Evolutionary conservation across 2,329 filamentous ascomycete genomes (phyloP), one percentile per base, ranked within the genome.

Genomic region (Hansfordia pulvinata): DNA sequence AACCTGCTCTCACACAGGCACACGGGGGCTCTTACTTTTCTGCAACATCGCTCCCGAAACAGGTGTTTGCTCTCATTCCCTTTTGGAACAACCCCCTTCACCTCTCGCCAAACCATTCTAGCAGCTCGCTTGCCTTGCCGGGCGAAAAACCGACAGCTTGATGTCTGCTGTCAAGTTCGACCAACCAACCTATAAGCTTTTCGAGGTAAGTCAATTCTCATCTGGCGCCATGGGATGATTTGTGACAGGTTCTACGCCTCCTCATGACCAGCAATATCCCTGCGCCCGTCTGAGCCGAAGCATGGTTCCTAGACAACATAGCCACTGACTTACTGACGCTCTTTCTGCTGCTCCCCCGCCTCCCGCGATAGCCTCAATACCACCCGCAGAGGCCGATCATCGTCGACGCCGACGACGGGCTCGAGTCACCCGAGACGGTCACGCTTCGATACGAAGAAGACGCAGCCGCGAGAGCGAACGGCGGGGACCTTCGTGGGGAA

Each of bases 151-250:
- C 40, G 31, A 53, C 52, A 55, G 56, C 53, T 64, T 68, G 51
- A 71, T 71, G 67, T 71, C 66, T 62, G 47, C 58, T 49, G 50
- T 54, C 47, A 69, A 67, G 56, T 64, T 66, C 47, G 60, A 62
- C 42, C 62, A 60, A 45, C 53, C 60, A 43, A 49, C 60, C 38
- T 69, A 69, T 51, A 69, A 67, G 55, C 56, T 66, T 49, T 69
- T 64, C 47, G 64, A 71, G 57, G 65, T 71, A 48, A 66, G 67
- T 65, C 50, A 37, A 42, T 38, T n/a, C n/a, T n/a, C n/a, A n/a
- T n/a, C n/a, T n/a, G n/a, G n/a, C n/a, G n/a, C n/a, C n/a, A n/a
- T 17, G n/a, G 9, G 14, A 24, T 24, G 23, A 24, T 17, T 14
- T 5, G 14, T 26, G 9, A 20, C 20, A 39, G 18, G 23, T 17